Evolutionary conservation across 192 early-diverging fungal species (phyloP).

Genomic region (Haplosporangium gracile): DNA sequence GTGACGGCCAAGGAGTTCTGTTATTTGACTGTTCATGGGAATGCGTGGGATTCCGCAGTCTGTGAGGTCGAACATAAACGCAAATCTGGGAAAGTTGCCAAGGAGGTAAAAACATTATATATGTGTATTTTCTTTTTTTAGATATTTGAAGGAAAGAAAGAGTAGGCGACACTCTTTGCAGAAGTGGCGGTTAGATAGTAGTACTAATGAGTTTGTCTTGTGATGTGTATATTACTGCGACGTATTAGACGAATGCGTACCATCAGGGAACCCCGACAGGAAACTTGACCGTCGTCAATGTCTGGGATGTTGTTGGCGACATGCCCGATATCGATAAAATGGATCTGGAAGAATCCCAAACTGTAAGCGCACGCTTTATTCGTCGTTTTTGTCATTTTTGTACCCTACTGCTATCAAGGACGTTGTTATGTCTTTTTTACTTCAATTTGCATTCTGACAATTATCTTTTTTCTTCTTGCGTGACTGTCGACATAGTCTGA

Average conservation of each 20-base stretch:
- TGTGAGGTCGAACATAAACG: slow-evolving; percentile 58
- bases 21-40: slow-evolving; percentile 40
- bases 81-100: slow-evolving; percentile 56
- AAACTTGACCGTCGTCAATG: slow-evolving; percentile 27
- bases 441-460: not conserved
- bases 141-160: not conserved
- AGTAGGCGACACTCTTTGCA: too few species aligned
- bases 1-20: slow-evolving; percentile 30
- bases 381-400: not conserved
- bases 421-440: not conserved
- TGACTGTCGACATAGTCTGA: slow-evolving; percentile 56
- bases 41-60: slow-evolving; percentile 46
- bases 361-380: slow-evolving; percentile 10
- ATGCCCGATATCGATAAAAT: slow-evolving; percentile 51
- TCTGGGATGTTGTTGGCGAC: slow-evolving; percentile 43
- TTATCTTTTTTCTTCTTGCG: not conserved
- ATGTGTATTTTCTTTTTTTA: too few species aligned
- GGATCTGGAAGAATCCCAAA: slow-evolving; percentile 43
- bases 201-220: not conserved
- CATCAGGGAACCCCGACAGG: slow-evolving; percentile 42
- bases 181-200: too few species aligned
- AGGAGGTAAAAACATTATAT: slow-evolving; percentile 33
- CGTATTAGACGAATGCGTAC: slow-evolving; percentile 54
- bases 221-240: not conserved
- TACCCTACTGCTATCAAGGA: not conserved